Evolutionary conservation across 2,329 filamentous ascomycete genomes (phyloP).

Genomic region (Fusarium bulbicola): DNA sequence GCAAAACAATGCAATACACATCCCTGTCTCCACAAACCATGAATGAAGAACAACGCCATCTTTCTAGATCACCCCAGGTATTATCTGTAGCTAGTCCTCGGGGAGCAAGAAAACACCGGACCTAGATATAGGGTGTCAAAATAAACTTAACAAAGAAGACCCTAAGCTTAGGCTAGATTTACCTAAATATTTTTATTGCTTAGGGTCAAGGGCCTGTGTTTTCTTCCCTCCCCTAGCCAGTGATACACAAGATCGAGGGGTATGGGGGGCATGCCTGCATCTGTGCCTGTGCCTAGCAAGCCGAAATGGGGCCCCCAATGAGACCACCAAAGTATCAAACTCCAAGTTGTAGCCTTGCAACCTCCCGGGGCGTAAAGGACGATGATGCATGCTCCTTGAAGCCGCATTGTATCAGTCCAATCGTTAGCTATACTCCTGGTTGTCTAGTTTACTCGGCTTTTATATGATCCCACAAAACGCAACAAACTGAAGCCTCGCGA

Average conservation of each 20-base stretch:
- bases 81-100: constrained; percentile 17
- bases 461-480: too few species aligned
- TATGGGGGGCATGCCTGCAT: constrained; percentile 20
- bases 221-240: not conserved
- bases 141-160: too few species aligned
- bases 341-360: not conserved
- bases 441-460: not conserved
- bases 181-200: too few species aligned
- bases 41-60: constrained; percentile 11
- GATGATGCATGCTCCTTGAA: not conserved
- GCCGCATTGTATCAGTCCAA: not conserved
- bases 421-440: not conserved
- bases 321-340: constrained; percentile 11
- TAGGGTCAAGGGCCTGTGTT: too few species aligned
- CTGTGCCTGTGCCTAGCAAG: constrained; percentile 17
- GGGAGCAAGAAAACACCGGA: too few species aligned
- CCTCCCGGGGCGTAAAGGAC: not conserved
- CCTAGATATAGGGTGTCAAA: too few species aligned
- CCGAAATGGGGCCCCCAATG: constrained; percentile 24
- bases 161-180: too few species aligned
- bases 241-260: constrained; percentile 25
- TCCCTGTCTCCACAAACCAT: not conserved
- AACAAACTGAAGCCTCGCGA: not conserved
- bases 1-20: constrained; percentile 1
- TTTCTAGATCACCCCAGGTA: constrained; percentile 10